These are phyloP conservation scores for Chamaecrista fasciculata DNA, from an alignment of 306 rosid species.

Conservation along the genomic window DNA sequence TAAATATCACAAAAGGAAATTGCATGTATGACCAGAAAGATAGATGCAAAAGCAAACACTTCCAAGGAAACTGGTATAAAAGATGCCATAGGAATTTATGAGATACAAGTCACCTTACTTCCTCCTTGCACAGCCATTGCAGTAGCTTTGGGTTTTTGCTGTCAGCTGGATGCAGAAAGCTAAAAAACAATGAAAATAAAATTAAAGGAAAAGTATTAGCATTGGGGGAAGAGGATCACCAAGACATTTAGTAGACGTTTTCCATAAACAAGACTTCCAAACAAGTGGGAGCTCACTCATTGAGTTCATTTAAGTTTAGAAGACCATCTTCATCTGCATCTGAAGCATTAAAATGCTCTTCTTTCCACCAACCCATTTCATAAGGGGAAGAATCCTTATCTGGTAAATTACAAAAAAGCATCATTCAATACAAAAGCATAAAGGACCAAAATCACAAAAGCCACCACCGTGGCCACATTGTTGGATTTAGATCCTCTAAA, in stretches of 20 bases:
- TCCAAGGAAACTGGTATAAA: neutral
- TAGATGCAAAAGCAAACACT: neutral
- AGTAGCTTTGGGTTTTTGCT: slow-evolving; percentile 74
- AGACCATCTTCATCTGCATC: slow-evolving; percentile 83
- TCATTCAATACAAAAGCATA: slow-evolving; percentile 20
- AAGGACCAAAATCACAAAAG: neutral
- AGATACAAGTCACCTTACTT: slow-evolving; percentile 60
- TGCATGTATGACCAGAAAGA: neutral
- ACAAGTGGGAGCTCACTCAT: slow-evolving; percentile 68
- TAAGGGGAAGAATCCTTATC: slow-evolving; percentile 70
- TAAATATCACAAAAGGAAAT: neutral
- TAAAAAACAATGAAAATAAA: slow-evolving; percentile 31
- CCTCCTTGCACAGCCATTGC: slow-evolving; percentile 90
- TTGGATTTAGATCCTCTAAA: too few species aligned
- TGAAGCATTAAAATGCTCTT: slow-evolving; percentile 86
- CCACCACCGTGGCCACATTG: neutral
- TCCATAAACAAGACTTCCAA: slow-evolving; percentile 3
- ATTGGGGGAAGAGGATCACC: slow-evolving; percentile 5
- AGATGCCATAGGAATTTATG: slow-evolving; percentile 8
- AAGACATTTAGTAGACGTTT: neutral
- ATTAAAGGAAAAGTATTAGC: slow-evolving; percentile 10
- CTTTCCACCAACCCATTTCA: slow-evolving; percentile 97
- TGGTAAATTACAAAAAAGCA: slow-evolving; percentile 33
- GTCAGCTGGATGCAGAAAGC: slow-evolving; percentile 96
- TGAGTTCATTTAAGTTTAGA: slow-evolving; percentile 75